phyloP scores from a whole-genome alignment of 805 yeast species.

The Yarrowia yakushimensis region DNA sequence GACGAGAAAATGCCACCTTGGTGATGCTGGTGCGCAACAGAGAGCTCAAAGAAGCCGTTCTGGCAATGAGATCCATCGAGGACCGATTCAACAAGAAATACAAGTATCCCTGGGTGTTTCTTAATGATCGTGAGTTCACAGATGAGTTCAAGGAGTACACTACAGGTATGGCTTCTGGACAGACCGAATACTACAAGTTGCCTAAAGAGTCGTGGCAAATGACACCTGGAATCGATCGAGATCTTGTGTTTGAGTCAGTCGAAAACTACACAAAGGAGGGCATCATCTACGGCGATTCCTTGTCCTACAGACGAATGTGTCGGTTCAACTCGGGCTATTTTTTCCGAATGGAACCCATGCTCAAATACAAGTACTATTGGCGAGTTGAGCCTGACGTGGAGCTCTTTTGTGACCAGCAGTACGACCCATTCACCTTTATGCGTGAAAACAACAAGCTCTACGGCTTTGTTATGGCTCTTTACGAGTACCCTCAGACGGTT shows the following conservation, averaged over 20 bases:
- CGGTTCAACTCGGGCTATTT: slow-evolving; percentile 90
- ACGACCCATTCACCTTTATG: slow-evolving; percentile 82
- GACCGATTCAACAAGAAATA: slow-evolving; percentile 80
- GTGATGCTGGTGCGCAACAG: slow-evolving; percentile 83
- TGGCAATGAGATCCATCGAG: slow-evolving; percentile 79
- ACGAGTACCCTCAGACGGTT: slow-evolving; percentile 81
- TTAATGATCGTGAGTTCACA: slow-evolving; percentile 80
- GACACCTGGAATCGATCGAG: slow-evolving; percentile 67
- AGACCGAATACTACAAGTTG: slow-evolving; percentile 69
- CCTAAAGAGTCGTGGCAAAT: slow-evolving; percentile 82
- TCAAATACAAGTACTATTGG: slow-evolving; percentile 83
- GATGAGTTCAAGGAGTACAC: slow-evolving; percentile 76
- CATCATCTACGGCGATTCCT: slow-evolving; percentile 62
- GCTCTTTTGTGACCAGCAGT: slow-evolving; percentile 67
- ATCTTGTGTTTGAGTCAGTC: slow-evolving; percentile 48
- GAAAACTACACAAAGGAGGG: slow-evolving; percentile 44
- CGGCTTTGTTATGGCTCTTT: slow-evolving; percentile 79
- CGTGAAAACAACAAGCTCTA: slow-evolving; percentile 72
- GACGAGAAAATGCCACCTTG: slow-evolving; percentile 76
- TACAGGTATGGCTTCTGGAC: slow-evolving; percentile 67
- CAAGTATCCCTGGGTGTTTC: slow-evolving; percentile 92
- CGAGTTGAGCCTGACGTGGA: slow-evolving; percentile 92
- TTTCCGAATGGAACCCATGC: slow-evolving; percentile 69
- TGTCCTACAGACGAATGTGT: slow-evolving; percentile 88
- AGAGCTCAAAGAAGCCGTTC: slow-evolving; percentile 70